These are phyloP conservation scores for Aspergillus sclerotioniger DNA, from an alignment of 495 filamentous ascomycete genomes.

Conservation along the genomic window DNA sequence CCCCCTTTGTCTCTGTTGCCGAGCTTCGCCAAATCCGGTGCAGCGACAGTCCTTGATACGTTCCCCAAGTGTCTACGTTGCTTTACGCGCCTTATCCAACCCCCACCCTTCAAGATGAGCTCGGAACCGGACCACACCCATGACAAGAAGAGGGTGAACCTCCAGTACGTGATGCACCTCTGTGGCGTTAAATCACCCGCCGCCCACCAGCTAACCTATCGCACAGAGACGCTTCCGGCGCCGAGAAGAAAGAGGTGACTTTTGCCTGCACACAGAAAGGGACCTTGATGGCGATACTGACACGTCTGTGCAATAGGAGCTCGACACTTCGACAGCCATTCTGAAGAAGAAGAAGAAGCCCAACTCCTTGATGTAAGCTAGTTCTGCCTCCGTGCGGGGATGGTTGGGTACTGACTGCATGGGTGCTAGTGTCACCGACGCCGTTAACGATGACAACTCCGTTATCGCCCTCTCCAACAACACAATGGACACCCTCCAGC, in stretches of 20 bases:
- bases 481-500: slow-evolving; percentile 96
- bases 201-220: slow-evolving; percentile 34
- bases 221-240: slow-evolving; percentile 80
- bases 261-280: slow-evolving; percentile 6
- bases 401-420: slow-evolving; percentile 35
- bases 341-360: slow-evolving; percentile 99
- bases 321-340: slow-evolving; percentile 95
- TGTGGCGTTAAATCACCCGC: slow-evolving; percentile 13
- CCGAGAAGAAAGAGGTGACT: slow-evolving; percentile 76
- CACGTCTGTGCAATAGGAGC: slow-evolving; percentile 53
- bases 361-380: slow-evolving; percentile 86
- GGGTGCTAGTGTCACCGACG: slow-evolving; percentile 81
- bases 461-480: slow-evolving; percentile 97
- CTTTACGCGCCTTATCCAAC: slow-evolving; percentile 16
- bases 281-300: slow-evolving; percentile 25
- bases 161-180: slow-evolving; percentile 62
- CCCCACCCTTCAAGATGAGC: slow-evolving; percentile 52
- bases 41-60: slow-evolving; percentile 18
- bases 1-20: slow-evolving; percentile 11
- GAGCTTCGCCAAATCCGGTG: slow-evolving; percentile 15
- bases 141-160: slow-evolving; percentile 85
- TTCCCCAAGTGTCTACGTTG: slow-evolving; percentile 21
- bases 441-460: slow-evolving; percentile 98
- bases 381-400: background rate
- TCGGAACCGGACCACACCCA: slow-evolving; percentile 68